A percentile compares a stretch with the other conserved stretches of the same genome.
These are phyloP conservation scores for Melanogaster broomeanus DNA, from an alignment of 768 basidiomycete species.

Conservation along the genomic window DNA sequence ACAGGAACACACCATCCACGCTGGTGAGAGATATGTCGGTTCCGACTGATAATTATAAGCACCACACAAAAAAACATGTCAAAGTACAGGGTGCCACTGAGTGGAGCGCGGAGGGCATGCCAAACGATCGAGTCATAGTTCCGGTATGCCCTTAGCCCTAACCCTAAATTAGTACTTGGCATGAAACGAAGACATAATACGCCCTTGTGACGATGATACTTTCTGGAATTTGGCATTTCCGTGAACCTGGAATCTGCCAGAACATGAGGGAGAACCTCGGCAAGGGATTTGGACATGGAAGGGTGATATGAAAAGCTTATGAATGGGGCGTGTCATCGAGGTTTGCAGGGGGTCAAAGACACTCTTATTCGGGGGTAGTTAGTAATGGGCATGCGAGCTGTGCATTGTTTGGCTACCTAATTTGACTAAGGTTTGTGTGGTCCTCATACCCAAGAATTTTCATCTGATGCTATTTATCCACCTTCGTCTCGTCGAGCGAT, in stretches of 20 bases:
- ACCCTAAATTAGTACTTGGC: conserved; percentile 21
- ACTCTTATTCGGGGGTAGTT: conserved; percentile 12
- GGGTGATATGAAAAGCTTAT: conserved; percentile 9
- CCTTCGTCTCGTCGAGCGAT: conserved; percentile 44
- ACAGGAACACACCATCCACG: background rate
- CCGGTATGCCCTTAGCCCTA: conserved; percentile 30
- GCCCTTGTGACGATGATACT: background rate
- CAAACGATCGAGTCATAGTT: conserved; percentile 2
- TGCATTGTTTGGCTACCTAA: conserved; percentile 33
- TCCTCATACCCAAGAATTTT: conserved; percentile 34
- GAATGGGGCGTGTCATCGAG: conserved; percentile 10
- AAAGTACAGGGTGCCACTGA: background rate
- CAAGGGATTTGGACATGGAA: background rate
- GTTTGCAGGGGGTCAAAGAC: background rate
- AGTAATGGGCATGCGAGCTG: conserved; percentile 10
- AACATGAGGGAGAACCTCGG: conserved; percentile 4
- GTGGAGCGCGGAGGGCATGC: background rate
- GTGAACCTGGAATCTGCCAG: background rate
- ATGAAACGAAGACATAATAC: background rate
- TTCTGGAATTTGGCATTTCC: background rate
- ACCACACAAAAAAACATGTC: background rate
- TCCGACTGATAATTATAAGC: conserved; percentile 4
- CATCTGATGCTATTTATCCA: conserved; percentile 50
- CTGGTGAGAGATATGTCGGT: conserved; percentile 1
- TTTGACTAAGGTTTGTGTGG: conserved; percentile 28